Base-by-base conservation (phyloP, 169 alveolate genomes). In the Toxoplasma gondii region DNA sequence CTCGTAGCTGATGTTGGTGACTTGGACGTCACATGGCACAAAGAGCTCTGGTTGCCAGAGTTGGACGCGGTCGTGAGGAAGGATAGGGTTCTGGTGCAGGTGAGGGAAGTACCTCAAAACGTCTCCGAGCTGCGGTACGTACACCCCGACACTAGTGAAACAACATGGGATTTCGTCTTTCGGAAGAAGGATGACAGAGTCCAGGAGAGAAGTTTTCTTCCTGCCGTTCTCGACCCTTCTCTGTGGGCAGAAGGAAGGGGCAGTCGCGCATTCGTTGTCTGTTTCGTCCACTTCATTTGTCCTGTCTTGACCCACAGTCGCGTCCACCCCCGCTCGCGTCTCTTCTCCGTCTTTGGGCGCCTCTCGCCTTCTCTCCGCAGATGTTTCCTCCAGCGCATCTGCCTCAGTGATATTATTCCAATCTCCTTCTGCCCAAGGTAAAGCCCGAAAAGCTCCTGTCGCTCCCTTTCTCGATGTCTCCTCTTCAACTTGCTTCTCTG, bases 51-150 rank as follows among this genome's bases (percentile, higher is more conserved):
- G 88, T 36, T 38, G 64, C 88, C 88, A 82, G 36, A 82, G 88
- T 24, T 82, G 88, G 5, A 82, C 34, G 64, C 88, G 88, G 64
- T 82, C 88, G 88, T 82, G 88, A 19, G 53, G 88, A 43, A 87
- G 82, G 9, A 67, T 34, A 36, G 92, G 81, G 10, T 49, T 27
- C 83, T 53, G 83, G 67, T 88, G 92, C 53, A 88, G 82, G 29
- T 88, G 92, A n/a, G 92, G 92, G 38, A 88, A 88, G 92, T 88
- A 88, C 53, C 92, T 34, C 34, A 88, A 22, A 0, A 88, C 67
- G 34, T 88, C 92, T 24, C 92, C 92, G 19, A 88, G 38, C 80
- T 88, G 92, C 38, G 92, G 92, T 5, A 43, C 80, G 53, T 54
- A 88, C 9, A 88, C 92, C n/a, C 92, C 92, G 27, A 64, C 80